Evolutionary conservation across 306 rosid genomes (phyloP).

Genomic region (Oxytropis ochrocephala): DNA sequence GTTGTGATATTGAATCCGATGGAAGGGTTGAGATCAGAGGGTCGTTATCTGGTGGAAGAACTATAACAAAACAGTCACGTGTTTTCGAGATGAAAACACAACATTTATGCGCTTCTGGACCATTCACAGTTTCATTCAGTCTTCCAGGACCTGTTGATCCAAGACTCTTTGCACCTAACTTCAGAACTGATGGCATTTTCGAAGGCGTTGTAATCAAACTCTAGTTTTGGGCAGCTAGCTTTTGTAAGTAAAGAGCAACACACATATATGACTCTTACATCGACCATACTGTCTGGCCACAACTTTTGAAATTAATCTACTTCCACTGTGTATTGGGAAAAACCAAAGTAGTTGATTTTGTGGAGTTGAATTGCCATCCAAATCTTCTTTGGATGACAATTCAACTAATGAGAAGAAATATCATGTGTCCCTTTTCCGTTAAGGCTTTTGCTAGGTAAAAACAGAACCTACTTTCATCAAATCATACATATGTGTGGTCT

Average conservation of each 20-base stretch:
- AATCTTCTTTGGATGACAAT: not conserved
- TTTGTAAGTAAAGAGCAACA: not conserved
- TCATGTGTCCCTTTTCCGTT: not conserved
- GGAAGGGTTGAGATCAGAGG: constrained; percentile 68
- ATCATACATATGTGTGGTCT: not conserved
- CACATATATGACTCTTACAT: too few relatives aligned
- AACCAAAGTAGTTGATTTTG: too few relatives aligned
- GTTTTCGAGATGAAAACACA: constrained; percentile 43
- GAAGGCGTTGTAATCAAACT: constrained; percentile 60
- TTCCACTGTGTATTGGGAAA: too few relatives aligned
- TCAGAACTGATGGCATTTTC: constrained; percentile 58
- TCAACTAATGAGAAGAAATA: not conserved
- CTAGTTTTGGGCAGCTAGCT: constrained; percentile 4
- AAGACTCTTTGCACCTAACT: constrained; percentile 64
- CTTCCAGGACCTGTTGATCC: constrained; percentile 88
- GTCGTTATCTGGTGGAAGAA: constrained; percentile 42
- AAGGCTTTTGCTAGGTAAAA: not conserved
- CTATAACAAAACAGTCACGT: constrained; percentile 47
- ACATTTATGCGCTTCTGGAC: constrained; percentile 59
- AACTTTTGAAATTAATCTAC: too few relatives aligned
- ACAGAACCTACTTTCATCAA: not conserved
- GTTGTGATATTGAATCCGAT: constrained; percentile 58
- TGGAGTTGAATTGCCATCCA: too few relatives aligned
- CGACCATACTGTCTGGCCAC: too few relatives aligned
- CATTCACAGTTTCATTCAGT: constrained; percentile 59